Conservation (phyloP, 2,329 filamentous ascomycete species). For the Lasiodiplodia gonubiensis region DNA sequence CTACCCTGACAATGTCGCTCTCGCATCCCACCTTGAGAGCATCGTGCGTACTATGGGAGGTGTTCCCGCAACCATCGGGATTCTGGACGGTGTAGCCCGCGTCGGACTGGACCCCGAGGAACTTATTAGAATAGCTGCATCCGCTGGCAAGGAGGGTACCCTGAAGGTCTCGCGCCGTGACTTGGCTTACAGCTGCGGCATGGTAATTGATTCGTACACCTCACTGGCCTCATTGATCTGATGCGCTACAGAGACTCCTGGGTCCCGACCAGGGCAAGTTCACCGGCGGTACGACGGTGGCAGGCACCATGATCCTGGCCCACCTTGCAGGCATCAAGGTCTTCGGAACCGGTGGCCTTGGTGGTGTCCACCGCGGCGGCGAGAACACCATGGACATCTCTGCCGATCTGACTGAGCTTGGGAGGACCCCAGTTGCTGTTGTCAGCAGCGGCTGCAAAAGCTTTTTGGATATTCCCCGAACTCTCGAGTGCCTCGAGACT, state of each 20-base stretch:
- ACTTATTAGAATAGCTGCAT: conserved; percentile 69
- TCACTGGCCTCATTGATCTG: neutral
- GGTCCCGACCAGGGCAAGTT: conserved; percentile 48
- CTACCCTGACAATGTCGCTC: conserved; percentile 72
- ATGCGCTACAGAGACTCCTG: neutral
- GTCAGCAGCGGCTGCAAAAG: conserved; percentile 93
- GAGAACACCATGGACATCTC: conserved; percentile 91
- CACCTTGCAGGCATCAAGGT: conserved; percentile 85
- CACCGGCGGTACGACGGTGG: conserved; percentile 90
- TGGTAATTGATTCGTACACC: conserved; percentile 57
- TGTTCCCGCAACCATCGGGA: conserved; percentile 87
- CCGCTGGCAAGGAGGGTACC: conserved; percentile 69
- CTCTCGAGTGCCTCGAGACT: conserved; percentile 79
- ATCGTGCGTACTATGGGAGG: conserved; percentile 78
- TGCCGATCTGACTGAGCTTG: conserved; percentile 92
- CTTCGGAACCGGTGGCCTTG: conserved; percentile 93
- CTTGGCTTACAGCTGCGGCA: conserved; percentile 78
- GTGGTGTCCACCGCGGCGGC: conserved; percentile 89
- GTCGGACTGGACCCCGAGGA: conserved; percentile 79
- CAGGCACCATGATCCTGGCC: conserved; percentile 90
- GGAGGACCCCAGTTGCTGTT: conserved; percentile 85
- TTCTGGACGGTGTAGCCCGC: conserved; percentile 80
- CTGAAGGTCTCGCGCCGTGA: conserved; percentile 88
- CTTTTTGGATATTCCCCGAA: conserved; percentile 89
- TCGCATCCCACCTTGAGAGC: conserved; percentile 80